Conservation (phyloP, 345 rosid genomes). For the Rhodomyrtus tomentosa region DNA sequence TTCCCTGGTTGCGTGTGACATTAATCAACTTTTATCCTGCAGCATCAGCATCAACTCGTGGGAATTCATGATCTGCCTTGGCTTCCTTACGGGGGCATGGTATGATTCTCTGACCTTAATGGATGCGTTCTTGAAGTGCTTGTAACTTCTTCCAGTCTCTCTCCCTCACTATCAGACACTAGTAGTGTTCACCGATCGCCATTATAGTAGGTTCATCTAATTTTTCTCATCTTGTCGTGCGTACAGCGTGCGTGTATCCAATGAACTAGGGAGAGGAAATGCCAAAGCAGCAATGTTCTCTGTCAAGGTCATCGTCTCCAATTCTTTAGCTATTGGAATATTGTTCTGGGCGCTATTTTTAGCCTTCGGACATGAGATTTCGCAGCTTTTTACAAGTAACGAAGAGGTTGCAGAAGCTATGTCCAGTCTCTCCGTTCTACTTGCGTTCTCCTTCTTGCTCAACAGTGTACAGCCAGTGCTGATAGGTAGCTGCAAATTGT, state of each 20-base stretch:
- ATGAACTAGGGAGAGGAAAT: slow-evolving; percentile 64
- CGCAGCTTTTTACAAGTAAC: slow-evolving; percentile 28
- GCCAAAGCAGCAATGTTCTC: slow-evolving; percentile 42
- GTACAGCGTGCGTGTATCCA: slow-evolving; percentile 53
- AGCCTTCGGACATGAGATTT: slow-evolving; percentile 24
- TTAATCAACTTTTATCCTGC: neutral
- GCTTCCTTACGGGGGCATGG: slow-evolving; percentile 33
- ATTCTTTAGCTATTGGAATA: slow-evolving; percentile 30
- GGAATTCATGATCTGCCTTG: slow-evolving; percentile 50
- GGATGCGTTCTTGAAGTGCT: neutral
- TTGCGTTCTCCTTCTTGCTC: slow-evolving; percentile 47
- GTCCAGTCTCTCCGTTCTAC: slow-evolving; percentile 37
- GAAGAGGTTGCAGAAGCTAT: slow-evolving; percentile 29
- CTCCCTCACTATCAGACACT: neutral
- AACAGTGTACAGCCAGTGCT: slow-evolving; percentile 56
- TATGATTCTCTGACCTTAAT: slow-evolving; percentile 11
- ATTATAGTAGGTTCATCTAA: too few relatives aligned
- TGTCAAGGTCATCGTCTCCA: slow-evolving; percentile 25
- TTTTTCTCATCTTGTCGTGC: neutral
- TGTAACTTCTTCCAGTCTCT: neutral
- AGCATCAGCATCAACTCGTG: slow-evolving; percentile 32
- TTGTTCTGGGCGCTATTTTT: slow-evolving; percentile 30
- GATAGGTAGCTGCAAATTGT: slow-evolving; percentile 16
- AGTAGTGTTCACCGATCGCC: neutral
- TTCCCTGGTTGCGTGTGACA: neutral